Conservation (phyloP, 768 basidiomycete species). For the Asterophora lycoperdoides region DNA sequence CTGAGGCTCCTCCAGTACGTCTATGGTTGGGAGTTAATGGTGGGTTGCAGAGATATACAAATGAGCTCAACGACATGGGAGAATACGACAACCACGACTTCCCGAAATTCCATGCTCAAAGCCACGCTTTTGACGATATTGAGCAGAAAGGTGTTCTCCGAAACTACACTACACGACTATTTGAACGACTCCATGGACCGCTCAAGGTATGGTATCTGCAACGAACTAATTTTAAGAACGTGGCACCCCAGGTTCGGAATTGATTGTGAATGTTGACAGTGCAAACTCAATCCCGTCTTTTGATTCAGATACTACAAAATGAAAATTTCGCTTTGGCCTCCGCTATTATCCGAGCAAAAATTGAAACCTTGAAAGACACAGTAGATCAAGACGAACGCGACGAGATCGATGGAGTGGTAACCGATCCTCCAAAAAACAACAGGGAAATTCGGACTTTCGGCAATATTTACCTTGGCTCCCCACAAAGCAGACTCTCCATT, state of each 20-base stretch:
- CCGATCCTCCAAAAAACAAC: neutral
- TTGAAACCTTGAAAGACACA: neutral
- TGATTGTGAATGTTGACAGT: constrained; percentile 7
- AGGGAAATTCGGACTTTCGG: neutral
- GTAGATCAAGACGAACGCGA: neutral
- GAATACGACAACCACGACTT: constrained; percentile 30
- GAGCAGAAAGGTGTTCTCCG: constrained; percentile 23
- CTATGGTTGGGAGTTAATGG: neutral
- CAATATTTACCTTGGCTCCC: constrained; percentile 9
- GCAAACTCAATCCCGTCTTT: no score
- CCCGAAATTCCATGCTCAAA: constrained; percentile 30
- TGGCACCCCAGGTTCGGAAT: constrained; percentile 24
- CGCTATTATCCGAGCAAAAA: constrained; percentile 9
- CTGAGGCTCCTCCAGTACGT: neutral
- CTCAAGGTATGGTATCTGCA: constrained; percentile 23
- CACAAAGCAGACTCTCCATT: neutral
- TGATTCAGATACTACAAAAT: no score
- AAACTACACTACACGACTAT: constrained; percentile 30
- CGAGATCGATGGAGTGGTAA: neutral
- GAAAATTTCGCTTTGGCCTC: neutral
- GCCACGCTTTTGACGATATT: constrained; percentile 31
- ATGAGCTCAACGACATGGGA: neutral
- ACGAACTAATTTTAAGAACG: constrained; percentile 30
- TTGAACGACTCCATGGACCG: constrained; percentile 27
- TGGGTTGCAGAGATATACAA: neutral